A percentile compares a stretch with the other conserved stretches of the same genome.
Conservation (phyloP, 2,329 filamentous ascomycete genomes). For the Fonsecaea nubica region DNA sequence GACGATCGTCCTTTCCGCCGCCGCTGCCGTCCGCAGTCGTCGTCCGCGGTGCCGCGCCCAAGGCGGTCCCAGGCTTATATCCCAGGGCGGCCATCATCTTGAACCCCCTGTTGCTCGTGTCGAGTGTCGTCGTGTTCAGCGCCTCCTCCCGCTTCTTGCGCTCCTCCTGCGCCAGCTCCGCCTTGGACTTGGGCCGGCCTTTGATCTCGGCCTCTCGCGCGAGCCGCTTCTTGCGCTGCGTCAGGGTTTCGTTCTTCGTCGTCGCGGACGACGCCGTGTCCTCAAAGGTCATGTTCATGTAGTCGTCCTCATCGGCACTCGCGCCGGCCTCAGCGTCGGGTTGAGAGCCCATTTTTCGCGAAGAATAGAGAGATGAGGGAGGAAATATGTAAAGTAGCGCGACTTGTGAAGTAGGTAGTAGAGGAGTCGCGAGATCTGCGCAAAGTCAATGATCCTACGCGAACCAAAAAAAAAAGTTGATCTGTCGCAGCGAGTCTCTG, state of each 20-base stretch:
- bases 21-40: constrained; percentile 31
- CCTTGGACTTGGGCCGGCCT: constrained; percentile 74
- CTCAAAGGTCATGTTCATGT: constrained; percentile 93
- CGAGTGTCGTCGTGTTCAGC: constrained; percentile 75
- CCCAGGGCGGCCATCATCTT: constrained; percentile 98
- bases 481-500: background rate
- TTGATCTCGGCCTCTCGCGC: constrained; percentile 69
- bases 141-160: constrained; percentile 75
- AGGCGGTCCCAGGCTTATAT: constrained; percentile 75
- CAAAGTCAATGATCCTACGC: constrained; percentile 12
- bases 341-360: constrained; percentile 15
- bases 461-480: background rate
- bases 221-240: constrained; percentile 64
- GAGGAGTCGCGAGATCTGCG: background rate
- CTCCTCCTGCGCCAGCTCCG: constrained; percentile 78
- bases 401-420: too few relatives aligned
- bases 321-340: background rate
- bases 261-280: constrained; percentile 58
- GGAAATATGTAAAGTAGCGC: too few relatives aligned
- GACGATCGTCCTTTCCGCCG: constrained; percentile 45
- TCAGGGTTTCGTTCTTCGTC: constrained; percentile 64
- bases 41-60: constrained; percentile 67
- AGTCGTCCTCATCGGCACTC: constrained; percentile 82
- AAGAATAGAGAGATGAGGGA: too few relatives aligned
- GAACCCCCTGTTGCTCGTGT: constrained; percentile 76